phyloP scores from a whole-genome alignment of 1,139 yeast species.

The Kluyveromyces marxianus region DNA sequence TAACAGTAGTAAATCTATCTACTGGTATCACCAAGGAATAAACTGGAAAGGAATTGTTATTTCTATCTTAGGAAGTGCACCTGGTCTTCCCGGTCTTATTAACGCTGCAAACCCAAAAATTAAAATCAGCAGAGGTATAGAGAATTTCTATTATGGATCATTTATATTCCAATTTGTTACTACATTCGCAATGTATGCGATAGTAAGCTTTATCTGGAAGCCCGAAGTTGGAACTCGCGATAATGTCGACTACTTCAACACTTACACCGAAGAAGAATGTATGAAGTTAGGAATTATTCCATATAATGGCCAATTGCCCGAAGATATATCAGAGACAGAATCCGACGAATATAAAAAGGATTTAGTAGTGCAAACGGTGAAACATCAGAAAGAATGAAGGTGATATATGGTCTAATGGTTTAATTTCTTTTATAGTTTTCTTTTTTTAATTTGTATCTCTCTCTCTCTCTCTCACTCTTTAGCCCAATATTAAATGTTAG shows the following conservation, averaged over 20 bases:
- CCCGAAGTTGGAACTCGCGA: conserved; percentile 29
- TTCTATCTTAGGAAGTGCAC: conserved; percentile 15
- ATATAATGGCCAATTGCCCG: too few relatives aligned
- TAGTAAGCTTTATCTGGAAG: conserved; percentile 2
- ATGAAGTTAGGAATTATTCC: too few relatives aligned
- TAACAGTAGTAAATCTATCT: conserved; percentile 25
- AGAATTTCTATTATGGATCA: conserved; percentile 20
- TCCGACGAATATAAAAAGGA: too few relatives aligned
- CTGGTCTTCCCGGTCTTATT: conserved; percentile 28
- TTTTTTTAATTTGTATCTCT: too few relatives aligned
- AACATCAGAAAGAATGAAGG: too few relatives aligned
- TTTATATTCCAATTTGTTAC: conserved; percentile 13
- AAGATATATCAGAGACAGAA: too few relatives aligned
- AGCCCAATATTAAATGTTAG: too few relatives aligned
- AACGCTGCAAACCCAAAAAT: conserved; percentile 21
- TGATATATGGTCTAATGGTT: too few relatives aligned
- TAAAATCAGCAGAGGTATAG: conserved; percentile 12
- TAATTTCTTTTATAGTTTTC: too few relatives aligned
- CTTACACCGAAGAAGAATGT: conserved; percentile 27
- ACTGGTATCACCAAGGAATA: conserved; percentile 28
- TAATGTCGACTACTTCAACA: conserved; percentile 31
- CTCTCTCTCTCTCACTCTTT: too few relatives aligned
- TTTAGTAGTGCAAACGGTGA: too few relatives aligned
- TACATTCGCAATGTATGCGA: conserved; percentile 3
- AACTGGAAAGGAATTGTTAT: conserved; percentile 25